Evolutionary conservation across 1,284 basidiomycete species (phyloP).

Genomic region (Leucoagaricus sp.): DNA sequence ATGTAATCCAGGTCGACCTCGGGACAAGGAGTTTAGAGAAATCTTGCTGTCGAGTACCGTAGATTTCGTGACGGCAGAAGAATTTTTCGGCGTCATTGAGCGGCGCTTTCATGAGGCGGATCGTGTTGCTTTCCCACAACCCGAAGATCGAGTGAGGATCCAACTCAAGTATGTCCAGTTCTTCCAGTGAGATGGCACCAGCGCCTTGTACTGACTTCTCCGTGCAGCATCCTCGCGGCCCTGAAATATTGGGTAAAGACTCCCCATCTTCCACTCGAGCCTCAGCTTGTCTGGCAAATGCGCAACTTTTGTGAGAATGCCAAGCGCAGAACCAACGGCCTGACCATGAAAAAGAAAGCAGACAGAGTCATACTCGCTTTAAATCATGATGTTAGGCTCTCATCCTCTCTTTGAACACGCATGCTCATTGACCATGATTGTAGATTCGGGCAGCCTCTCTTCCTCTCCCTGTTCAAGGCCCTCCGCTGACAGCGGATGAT

Average conservation of each 20-base stretch:
- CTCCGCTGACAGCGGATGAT: slow-evolving; percentile 28
- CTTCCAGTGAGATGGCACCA: not conserved
- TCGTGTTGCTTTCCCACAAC: slow-evolving; percentile 17
- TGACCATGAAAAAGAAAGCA: slow-evolving; percentile 32
- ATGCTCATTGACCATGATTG: not conserved
- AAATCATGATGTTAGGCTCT: slow-evolving; percentile 22
- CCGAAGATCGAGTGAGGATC: slow-evolving; percentile 29
- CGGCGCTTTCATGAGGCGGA: slow-evolving; percentile 38
- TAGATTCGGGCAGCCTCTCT: not conserved
- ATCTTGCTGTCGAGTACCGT: slow-evolving; percentile 39
- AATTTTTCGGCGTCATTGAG: slow-evolving; percentile 35
- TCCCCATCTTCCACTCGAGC: slow-evolving; percentile 30
- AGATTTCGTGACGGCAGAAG: slow-evolving; percentile 41
- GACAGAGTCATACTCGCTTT: slow-evolving; percentile 31
- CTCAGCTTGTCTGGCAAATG: slow-evolving; percentile 35
- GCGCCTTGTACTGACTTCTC: slow-evolving; percentile 2
- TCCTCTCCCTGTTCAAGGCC: not conserved
- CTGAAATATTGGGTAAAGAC: slow-evolving; percentile 39
- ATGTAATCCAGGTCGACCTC: slow-evolving; percentile 27
- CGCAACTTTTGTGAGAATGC: slow-evolving; percentile 34
- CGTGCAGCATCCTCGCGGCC: slow-evolving; percentile 35
- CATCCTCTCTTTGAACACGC: not conserved
- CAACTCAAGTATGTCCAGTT: slow-evolving; percentile 35
- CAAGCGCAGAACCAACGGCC: slow-evolving; percentile 28
- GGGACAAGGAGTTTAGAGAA: slow-evolving; percentile 37